Conservation (phyloP, 768 basidiomycete genomes). For the Vishniacozyma victoriae region DNA sequence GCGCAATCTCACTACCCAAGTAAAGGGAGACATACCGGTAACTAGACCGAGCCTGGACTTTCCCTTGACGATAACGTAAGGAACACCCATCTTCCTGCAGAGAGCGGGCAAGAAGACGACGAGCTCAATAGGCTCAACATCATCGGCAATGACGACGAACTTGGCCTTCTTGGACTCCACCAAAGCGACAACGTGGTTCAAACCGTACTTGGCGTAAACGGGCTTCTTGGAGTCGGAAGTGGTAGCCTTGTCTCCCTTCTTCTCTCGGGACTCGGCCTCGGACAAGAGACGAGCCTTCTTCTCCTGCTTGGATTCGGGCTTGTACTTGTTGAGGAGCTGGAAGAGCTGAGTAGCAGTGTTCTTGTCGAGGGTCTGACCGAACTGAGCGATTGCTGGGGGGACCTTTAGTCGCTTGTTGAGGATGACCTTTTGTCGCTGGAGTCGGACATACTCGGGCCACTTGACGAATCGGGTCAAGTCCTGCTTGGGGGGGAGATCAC, state of each 20-base stretch:
- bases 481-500: conserved; percentile 80
- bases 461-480: conserved; percentile 97
- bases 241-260: conserved; percentile 64
- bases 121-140: conserved; percentile 93
- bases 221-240: conserved; percentile 86
- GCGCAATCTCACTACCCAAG: neutral
- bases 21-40: conserved; percentile 8
- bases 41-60: conserved; percentile 97
- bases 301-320: conserved; percentile 70
- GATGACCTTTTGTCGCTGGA: conserved; percentile 98
- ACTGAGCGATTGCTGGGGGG: conserved; percentile 95
- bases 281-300: conserved; percentile 84
- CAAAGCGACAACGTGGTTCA: conserved; percentile 94
- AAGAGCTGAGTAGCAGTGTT: conserved; percentile 97
- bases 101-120: conserved; percentile 97
- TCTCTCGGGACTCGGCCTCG: conserved; percentile 65
- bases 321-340: conserved; percentile 89
- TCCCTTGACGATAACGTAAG: conserved; percentile 95
- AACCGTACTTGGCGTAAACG: conserved; percentile 87
- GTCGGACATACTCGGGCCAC: conserved; percentile 97
- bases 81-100: conserved; percentile 99
- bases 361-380: conserved; percentile 92
- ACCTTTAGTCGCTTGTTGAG: conserved; percentile 96
- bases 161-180: conserved; percentile 92
- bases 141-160: conserved; percentile 91